Conservation (phyloP, 805 yeast genomes). For the Starmerella tilneyi region DNA sequence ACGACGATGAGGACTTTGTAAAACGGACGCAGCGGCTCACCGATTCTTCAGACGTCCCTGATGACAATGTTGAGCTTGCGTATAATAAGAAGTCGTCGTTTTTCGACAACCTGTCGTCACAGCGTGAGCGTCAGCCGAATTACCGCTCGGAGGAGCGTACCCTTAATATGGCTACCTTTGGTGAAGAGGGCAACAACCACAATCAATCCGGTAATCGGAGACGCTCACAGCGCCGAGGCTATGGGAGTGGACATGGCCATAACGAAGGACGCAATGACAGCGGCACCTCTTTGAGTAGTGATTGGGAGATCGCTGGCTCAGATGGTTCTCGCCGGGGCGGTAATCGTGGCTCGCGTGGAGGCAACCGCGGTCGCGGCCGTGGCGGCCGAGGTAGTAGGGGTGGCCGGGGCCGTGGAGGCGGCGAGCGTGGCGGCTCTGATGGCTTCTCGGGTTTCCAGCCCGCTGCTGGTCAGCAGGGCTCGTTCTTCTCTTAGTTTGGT, state of each 20-base stretch:
- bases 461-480: too few species aligned
- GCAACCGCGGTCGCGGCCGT: conserved; percentile 18
- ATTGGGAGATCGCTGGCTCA: too few species aligned
- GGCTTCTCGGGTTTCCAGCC: too few species aligned
- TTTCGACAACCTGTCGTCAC: conserved; percentile 74
- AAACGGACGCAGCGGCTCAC: conserved; percentile 16
- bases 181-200: conserved; percentile 39
- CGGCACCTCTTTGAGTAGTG: conserved; percentile 25
- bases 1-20: conserved; percentile 25
- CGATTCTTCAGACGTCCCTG: conserved; percentile 18
- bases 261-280: conserved; percentile 35
- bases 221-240: conserved; percentile 3
- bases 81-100: conserved; percentile 80
- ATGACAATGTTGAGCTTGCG: conserved; percentile 28
- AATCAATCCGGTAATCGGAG: background rate
- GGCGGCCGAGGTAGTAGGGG: too few species aligned
- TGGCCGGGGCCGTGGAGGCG: too few species aligned
- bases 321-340: conserved; percentile 30
- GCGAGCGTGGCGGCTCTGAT: too few species aligned
- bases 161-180: conserved; percentile 74
- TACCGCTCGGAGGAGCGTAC: conserved; percentile 64
- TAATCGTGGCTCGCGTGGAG: conserved; percentile 14
- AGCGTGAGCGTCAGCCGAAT: conserved; percentile 31
- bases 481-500: too few species aligned
- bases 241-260: background rate